Percentiles rank a stretch among this genome's conserved stretches.
These are phyloP conservation scores for Colletotrichum australisinense DNA, from an alignment of 2,329 filamentous ascomycete genomes.

Conservation along the genomic window DNA sequence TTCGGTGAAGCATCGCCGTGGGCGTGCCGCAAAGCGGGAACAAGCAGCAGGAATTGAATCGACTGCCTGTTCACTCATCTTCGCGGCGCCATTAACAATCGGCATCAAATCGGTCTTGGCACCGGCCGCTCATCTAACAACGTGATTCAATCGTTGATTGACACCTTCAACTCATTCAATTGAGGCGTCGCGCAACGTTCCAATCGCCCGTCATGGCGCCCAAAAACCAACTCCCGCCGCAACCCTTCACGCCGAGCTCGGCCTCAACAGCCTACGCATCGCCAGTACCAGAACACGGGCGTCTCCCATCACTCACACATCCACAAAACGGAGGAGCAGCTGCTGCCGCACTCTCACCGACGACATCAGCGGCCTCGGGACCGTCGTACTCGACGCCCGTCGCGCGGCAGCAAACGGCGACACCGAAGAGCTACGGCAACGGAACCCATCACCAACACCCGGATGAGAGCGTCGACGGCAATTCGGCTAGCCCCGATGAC, in stretches of 20 bases:
- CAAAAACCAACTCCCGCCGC: not conserved
- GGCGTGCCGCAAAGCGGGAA: not conserved
- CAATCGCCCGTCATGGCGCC: constrained; percentile 12
- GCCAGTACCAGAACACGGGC: constrained; percentile 22
- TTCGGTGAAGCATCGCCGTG: not conserved
- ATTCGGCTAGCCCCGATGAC: constrained; percentile 27
- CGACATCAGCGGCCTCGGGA: not conserved
- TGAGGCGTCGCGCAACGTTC: not conserved
- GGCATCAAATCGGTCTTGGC: not conserved
- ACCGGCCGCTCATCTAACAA: not conserved
- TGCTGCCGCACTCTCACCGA: not conserved
- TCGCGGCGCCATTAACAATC: not conserved
- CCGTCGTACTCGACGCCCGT: not conserved
- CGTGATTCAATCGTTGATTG: no score
- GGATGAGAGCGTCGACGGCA: constrained; percentile 17
- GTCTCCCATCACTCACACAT: constrained; percentile 3
- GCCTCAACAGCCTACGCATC: constrained; percentile 27
- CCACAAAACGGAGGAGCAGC: not conserved
- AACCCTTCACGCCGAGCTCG: constrained; percentile 21
- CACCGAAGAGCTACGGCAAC: not conserved
- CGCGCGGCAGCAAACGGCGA: not conserved
- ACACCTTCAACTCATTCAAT: no score
- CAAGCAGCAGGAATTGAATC: no score
- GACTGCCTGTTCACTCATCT: no score
- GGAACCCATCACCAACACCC: not conserved